Base-by-base conservation (phyloP, 2,329 filamentous ascomycete genomes). In the Rhexocercosporidium sp. region DNA sequence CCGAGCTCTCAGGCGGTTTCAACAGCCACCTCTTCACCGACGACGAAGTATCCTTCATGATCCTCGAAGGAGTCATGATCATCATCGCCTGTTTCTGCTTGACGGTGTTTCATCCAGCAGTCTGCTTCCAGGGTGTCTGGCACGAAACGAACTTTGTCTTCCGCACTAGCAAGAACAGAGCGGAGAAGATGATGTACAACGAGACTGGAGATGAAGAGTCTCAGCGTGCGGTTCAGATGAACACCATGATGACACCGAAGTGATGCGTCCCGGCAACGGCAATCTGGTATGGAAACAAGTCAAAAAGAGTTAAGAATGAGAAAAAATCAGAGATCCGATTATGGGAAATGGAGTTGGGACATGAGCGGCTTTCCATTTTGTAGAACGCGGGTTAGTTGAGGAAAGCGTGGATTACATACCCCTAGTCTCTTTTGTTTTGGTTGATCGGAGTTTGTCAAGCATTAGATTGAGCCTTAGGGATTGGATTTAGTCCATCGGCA, bases 1-100 rank as follows among this genome's bases (percentile, higher is more conserved):
- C 83, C 1, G 87, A 90, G 77, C 75, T 90, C 64, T 82, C 81
- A 51, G 81, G 85, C 20, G 87, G 87, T 2, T 89, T 85, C 78
- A 72, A 73, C 14, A 84, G 85, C 1, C 69, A 78, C 8, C 74
- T 89, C 56, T 85, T 86, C 65, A 83, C 85, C 59, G 75, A 76
- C 59, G 75, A 85, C 47, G 76, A 85, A 70, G 74, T 73, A 0
- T 70, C 80, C 3, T 85, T 85, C 69, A 83, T 85, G 72, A 76
- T 77, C 0, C 72, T 85, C 9, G 83, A 85, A 74, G 81, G 81
- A 9, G 65, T 74, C 7, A 79, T 79, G 77, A 75, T 81, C 39
- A 68, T 76, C 34, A 37, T 78, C 3, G 78, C 78, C 0, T 71
- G 70, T 18, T 29, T 76, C 4, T 65, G 67, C 7, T 64, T 81